Percentiles rank a stretch among this genome's conserved stretches.
Conservation (phyloP, 805 yeast genomes). For the Maudiozyma turicensis region DNA sequence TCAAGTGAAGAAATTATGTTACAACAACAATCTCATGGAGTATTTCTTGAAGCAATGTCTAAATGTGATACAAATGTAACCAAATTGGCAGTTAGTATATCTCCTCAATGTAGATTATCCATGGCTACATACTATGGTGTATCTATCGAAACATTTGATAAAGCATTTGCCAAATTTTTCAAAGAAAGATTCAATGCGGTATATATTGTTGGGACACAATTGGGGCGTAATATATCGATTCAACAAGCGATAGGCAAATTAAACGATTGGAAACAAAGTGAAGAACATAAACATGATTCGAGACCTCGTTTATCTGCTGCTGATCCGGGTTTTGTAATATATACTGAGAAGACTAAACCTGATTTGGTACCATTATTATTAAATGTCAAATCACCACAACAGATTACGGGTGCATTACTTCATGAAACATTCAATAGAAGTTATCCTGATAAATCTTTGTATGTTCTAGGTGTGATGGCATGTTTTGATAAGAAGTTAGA, state of each 20-base stretch:
- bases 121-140: slow-evolving; percentile 57
- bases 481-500: slow-evolving; percentile 95
- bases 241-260: slow-evolving; percentile 38
- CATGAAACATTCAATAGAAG: slow-evolving; percentile 34
- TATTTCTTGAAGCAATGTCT: slow-evolving; percentile 46
- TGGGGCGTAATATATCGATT: slow-evolving; percentile 66
- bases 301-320: slow-evolving; percentile 56
- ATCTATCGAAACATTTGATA: slow-evolving; percentile 50
- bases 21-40: slow-evolving; percentile 81
- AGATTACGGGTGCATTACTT: slow-evolving; percentile 73
- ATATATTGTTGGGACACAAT: slow-evolving; percentile 74
- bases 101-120: slow-evolving; percentile 82
- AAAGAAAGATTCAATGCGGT: slow-evolving; percentile 48
- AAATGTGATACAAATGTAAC: slow-evolving; percentile 19
- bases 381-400: slow-evolving; percentile 82
- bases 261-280: slow-evolving; percentile 6
- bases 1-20: slow-evolving; percentile 93
- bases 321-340: slow-evolving; percentile 95
- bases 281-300: slow-evolving; percentile 5
- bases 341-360: slow-evolving; percentile 93
- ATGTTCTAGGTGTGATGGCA: slow-evolving; percentile 88
- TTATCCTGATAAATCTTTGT: slow-evolving; percentile 35
- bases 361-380: slow-evolving; percentile 63
- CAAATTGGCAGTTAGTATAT: slow-evolving; percentile 62
- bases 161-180: slow-evolving; percentile 48